These are phyloP conservation scores for Gossypium armourianum DNA, from an alignment of 441 rosid genomes.

Conservation along the genomic window DNA sequence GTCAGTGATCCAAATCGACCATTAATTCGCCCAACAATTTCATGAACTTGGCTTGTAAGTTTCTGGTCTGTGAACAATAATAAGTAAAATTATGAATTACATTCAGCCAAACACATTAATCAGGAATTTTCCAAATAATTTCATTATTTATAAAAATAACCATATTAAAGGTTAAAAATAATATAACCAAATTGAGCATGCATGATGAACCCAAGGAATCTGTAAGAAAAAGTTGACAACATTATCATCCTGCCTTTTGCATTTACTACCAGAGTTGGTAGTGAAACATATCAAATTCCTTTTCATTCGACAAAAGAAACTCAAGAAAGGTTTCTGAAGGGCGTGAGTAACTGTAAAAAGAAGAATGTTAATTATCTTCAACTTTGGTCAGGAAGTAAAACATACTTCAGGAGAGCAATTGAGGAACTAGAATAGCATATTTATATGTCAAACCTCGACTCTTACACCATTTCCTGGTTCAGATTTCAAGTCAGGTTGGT, in stretches of 20 bases:
- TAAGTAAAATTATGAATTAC: background rate
- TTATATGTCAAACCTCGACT: background rate
- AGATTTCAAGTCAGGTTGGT: background rate
- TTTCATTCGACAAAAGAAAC: conserved; percentile 1
- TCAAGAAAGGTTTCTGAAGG: background rate
- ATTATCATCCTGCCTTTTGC: background rate
- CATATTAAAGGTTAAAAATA: background rate
- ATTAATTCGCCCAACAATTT: conserved; percentile 96
- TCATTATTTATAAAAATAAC: background rate
- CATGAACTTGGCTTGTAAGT: conserved; percentile 99
- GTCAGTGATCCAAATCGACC: conserved; percentile 96
- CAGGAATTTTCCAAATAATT: background rate
- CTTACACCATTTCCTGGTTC: background rate
- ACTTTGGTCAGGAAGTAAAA: background rate
- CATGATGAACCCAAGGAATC: background rate
- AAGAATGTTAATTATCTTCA: background rate
- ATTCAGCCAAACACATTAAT: conserved; percentile 7
- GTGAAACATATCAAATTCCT: background rate
- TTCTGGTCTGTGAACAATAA: conserved; percentile 66
- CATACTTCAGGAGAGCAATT: background rate
- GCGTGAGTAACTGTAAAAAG: background rate
- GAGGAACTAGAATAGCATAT: background rate
- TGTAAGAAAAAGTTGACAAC: background rate
- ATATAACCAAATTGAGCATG: background rate
- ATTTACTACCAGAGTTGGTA: background rate